Base-by-base conservation (phyloP, 768 basidiomycete species). In the Boletus tomentosulus region DNA sequence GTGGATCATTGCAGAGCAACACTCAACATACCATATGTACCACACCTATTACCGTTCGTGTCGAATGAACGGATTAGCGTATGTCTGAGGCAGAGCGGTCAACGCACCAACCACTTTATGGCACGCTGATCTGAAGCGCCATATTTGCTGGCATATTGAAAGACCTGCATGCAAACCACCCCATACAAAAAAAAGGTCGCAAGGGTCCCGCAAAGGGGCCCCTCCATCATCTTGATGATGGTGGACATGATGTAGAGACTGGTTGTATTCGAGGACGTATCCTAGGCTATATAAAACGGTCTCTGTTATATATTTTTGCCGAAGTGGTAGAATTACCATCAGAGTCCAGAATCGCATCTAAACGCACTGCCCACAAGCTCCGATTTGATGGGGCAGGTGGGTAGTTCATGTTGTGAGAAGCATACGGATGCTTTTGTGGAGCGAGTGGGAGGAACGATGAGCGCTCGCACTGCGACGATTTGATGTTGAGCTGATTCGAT, bases 151-250 rank as follows among this genome's bases (percentile, higher is more conserved):
- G 45, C 48, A 34, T 62, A 62, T 33, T 39, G 46, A 37, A 62
- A 62, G 4, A 49, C 54, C 33, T 62, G 61, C 53, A 59, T 45
- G 50, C 61, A 62, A 31, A 62, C 47, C 13, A 61, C 48, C 6
- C 61, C 53, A 7, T 60, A 60, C 6, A 60, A 47, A 13, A 51
- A 9, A 48, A 56, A 48, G 3, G 54, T 55, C 3, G 48, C 46
- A 1, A 62, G 51, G 1, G 57, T 52, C 28, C 61, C 61, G 15
- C 47, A 48, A 4, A 62, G 33, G 15, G 57, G 57, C 3, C 60
- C 50, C 41, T 58, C 60, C 53, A 57, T 61, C 12, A 51, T 37
- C n/a, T 34, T 16, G 33, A 50, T 24, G 16, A 57, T 19, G 25
- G 22, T 0, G 25, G 59, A 0, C 60, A 61, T 61, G 22, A 31